Evolutionary conservation across 495 filamentous ascomycete species (phyloP).

Genomic region (Penicillium argentinense): DNA sequence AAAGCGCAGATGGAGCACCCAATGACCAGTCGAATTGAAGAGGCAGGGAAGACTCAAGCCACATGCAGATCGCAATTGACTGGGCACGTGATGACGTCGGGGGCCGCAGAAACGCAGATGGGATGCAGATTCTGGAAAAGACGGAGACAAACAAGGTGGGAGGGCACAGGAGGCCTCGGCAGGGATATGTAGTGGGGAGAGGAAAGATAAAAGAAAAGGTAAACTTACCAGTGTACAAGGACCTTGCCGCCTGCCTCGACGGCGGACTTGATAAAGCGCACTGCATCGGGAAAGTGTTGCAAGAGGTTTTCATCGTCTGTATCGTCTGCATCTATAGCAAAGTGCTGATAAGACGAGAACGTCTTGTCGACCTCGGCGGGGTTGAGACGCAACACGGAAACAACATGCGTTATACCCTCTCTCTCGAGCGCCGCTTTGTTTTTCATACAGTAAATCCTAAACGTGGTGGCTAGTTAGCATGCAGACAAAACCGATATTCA

Average conservation of each 20-base stretch:
- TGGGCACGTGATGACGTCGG: constrained; percentile 17
- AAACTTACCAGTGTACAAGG: constrained; percentile 71
- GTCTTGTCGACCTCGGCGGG: constrained; percentile 39
- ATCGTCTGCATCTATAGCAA: constrained; percentile 83
- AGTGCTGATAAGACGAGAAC: constrained; percentile 58
- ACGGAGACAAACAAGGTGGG: too few relatives aligned
- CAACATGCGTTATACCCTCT: constrained; percentile 81
- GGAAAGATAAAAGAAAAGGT: background rate
- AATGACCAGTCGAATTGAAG: constrained; percentile 7
- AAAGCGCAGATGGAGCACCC: constrained; percentile 4
- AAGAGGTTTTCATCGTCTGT: constrained; percentile 82
- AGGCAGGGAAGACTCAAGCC: constrained; percentile 8
- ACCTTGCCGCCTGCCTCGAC: constrained; percentile 65
- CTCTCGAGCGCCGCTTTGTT: constrained; percentile 64
- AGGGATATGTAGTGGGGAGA: too few relatives aligned
- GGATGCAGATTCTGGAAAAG: background rate
- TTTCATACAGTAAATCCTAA: constrained; percentile 74
- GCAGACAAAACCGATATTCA: background rate
- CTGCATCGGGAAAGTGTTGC: constrained; percentile 70
- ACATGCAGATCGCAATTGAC: constrained; percentile 19
- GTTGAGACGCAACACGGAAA: constrained; percentile 73
- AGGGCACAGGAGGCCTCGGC: too few relatives aligned
- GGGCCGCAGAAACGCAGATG: constrained; percentile 9
- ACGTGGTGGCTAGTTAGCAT: constrained; percentile 9
- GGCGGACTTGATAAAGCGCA: constrained; percentile 79